Evolutionary conservation across 2,329 filamentous ascomycete species (phyloP), one percentile per base, ranked within the genome.

Genomic region (Fusarium piperis): DNA sequence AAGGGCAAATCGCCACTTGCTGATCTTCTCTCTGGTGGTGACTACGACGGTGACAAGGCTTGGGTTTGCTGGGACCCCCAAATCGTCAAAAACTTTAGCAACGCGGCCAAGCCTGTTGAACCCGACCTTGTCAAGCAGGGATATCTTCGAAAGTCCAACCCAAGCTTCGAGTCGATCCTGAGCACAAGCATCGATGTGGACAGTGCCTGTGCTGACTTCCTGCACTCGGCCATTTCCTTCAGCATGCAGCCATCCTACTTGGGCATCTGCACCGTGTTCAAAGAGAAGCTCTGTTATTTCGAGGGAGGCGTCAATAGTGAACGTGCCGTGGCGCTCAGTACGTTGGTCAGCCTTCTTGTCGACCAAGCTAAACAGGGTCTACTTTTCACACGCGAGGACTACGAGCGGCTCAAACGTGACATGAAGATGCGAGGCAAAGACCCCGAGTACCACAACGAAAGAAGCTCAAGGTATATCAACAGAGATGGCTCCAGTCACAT

Each of bases 1-100:
- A 88, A 86, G 65, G 92, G 92, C 0, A 77, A 85, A 28, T 82
- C 81, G 1, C 88, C 93, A 0, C 84, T 94, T 0, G 93, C 93
- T 0, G 87, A 89, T 10, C 90, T 91, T 74, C 83, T 95, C 0
- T 93, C 92, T 1, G 93, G 93, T 0, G 93, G 93, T 0, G 93
- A 95, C 75, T 95, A 94, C 68, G 93, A 95, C 71, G 93, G 93
- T 0, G 93, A 96, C 68, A 86, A 83, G n/a, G 89, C 92, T 6
- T 95, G 92, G 92, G 81, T 94, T 0, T 94, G 91, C 74, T 95
- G 92, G 91, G 92, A 95, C 30, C 82, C 84, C 0, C 79, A 82
- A 0, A 85, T 96, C 4, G 91, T 93, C 0, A 73, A 83, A 6
- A 89, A 89, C n/a, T 95, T 95, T 72, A 71, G 76, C 6, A 94